Evolutionary conservation across 2,329 filamentous ascomycete species (phyloP).

Genomic region (Fusarium clavum): DNA sequence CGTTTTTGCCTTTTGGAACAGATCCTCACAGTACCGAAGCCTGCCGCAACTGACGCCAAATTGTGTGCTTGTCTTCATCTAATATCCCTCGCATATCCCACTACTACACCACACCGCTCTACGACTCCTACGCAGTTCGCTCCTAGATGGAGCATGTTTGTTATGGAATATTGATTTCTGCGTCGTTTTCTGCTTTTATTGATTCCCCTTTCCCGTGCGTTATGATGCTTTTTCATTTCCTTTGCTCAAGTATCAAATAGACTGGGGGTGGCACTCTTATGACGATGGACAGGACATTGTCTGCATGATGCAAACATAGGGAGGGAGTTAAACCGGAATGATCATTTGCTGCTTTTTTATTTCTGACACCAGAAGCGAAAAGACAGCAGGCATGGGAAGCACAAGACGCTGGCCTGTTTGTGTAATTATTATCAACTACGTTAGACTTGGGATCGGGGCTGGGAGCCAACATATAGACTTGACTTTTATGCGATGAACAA

Average conservation of each 20-base stretch:
- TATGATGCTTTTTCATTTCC: slow-evolving; percentile 36
- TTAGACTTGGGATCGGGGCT: slow-evolving; percentile 41
- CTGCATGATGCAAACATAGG: slow-evolving; percentile 45
- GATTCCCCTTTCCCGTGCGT: slow-evolving; percentile 40
- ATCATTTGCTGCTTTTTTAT: slow-evolving; percentile 31
- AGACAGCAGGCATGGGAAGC: slow-evolving; percentile 42
- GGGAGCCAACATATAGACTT: slow-evolving; percentile 45
- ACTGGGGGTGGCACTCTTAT: slow-evolving; percentile 46
- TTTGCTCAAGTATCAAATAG: slow-evolving; percentile 47
- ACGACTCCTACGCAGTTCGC: slow-evolving; percentile 28
- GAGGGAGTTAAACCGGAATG: slow-evolving; percentile 45
- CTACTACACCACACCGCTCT: slow-evolving; percentile 1
- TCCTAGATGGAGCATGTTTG: slow-evolving; percentile 46
- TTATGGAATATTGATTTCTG: slow-evolving; percentile 32
- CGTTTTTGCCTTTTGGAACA: slow-evolving; percentile 40
- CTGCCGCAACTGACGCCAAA: slow-evolving; percentile 32
- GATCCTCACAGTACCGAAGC: slow-evolving; percentile 26
- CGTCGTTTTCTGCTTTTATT: slow-evolving; percentile 31
- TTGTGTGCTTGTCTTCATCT: slow-evolving; percentile 38
- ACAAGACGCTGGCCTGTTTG: slow-evolving; percentile 46
- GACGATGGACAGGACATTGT: slow-evolving; percentile 44
- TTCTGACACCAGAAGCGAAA: slow-evolving; percentile 32
- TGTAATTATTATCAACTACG: slow-evolving; percentile 43
- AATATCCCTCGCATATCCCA: slow-evolving; percentile 35
- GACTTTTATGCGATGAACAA: slow-evolving; percentile 28